Evolutionary conservation across 331 rosid species (phyloP), one percentile per base, ranked within the genome.

Genomic region (Quercus lobata): DNA sequence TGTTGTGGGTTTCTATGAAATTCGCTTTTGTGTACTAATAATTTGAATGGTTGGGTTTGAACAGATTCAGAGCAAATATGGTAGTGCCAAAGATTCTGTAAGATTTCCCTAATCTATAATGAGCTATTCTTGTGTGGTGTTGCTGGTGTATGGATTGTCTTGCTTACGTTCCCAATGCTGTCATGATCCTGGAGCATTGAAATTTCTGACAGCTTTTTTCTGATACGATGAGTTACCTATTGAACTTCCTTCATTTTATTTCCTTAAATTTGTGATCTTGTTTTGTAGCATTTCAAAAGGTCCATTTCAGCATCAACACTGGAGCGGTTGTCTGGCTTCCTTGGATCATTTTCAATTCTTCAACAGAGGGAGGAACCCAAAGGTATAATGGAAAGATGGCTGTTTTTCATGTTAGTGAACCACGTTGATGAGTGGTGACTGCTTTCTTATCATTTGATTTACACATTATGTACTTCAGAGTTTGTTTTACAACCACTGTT

Each of bases 21-120:
- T 76, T 49, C 21, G 68, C 8, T 74, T 24, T 6, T 11, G 2
- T 4, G 2, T 46, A 7, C 57, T 76, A 10, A 72, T 22, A 52
- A 16, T 56, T 53, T 22, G 74, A 52, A 78, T 76, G 81, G 14
- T 54, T 80, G 79, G 24, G 6, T 78, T 19, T 76, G 22, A 81
- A 63, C 97, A 96, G 99, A 80, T 93, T 57, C 99, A 93, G 81
- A 88, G 98, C 87, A 96, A 88, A 90, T 93, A 88, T 79, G 94
- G 98, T n/a, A 76, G 84, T 72, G 60, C 84, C 79, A 90, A 85
- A 76, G 97, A 89, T 84, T 83, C 86, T 77, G 98, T 96, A 89
- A 92, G 92, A 56, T 53, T 66, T 82, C 75, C 58, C 78, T 11
- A 32, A 46, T 57, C 35, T 8, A 29, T 77, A 61, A 37, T 49